phyloP scores from a whole-genome alignment of 345 rosid species.

The Hirschfeldia incana region DNA sequence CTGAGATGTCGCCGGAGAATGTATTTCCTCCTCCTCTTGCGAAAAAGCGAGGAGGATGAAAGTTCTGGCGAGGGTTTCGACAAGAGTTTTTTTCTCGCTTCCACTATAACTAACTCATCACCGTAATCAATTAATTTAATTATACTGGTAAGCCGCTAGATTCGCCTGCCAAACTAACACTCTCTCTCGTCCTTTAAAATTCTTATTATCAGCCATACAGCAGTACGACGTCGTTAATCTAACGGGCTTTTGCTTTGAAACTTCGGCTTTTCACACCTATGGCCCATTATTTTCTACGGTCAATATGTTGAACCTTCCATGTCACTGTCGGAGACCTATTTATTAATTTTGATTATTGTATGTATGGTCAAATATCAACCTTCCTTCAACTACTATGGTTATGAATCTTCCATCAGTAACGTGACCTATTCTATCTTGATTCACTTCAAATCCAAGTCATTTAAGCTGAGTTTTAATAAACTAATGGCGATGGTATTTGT shows the following conservation, averaged over 20 bases:
- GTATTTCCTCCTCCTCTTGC: not conserved
- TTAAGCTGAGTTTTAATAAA: not conserved
- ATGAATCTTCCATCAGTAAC: slow-evolving; percentile 20
- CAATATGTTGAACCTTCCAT: not conserved
- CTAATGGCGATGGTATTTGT: not conserved
- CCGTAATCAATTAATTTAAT: not conserved
- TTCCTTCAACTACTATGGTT: slow-evolving; percentile 19
- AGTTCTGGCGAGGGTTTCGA: slow-evolving; percentile 18
- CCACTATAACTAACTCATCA: not conserved
- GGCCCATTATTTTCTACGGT: slow-evolving; percentile 19
- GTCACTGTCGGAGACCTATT: not conserved
- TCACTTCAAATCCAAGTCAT: slow-evolving; percentile 32
- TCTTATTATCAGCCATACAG: not conserved
- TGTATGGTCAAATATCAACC: slow-evolving; percentile 21
- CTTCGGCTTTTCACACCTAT: not conserved
- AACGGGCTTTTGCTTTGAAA: slow-evolving; percentile 5
- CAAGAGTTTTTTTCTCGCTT: not conserved
- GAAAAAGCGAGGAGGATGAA: slow-evolving; percentile 11
- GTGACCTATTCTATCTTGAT: slow-evolving; percentile 28
- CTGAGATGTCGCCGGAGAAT: slow-evolving; percentile 9
- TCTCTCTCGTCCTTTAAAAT: not conserved
- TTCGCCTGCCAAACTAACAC: slow-evolving; percentile 3
- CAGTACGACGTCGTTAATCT: not conserved
- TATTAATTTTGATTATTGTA: not conserved
- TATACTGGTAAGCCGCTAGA: not conserved